Evolutionary conservation across 2,329 filamentous ascomycete genomes (phyloP).

Genomic region (Thielaviopsis musarum): DNA sequence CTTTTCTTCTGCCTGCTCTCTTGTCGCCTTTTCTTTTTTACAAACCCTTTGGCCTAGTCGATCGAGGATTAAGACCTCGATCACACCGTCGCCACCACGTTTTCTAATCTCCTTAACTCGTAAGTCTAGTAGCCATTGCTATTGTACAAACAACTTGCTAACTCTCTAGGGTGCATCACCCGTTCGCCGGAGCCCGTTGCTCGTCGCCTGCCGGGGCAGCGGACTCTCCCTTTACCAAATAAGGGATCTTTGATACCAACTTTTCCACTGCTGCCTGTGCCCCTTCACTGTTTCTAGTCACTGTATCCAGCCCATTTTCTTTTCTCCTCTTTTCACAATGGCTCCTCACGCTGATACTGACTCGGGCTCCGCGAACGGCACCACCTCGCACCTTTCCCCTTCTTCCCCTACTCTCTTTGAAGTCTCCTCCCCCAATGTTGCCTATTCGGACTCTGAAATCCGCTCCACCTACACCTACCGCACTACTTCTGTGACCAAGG

Average conservation of each 20-base stretch:
- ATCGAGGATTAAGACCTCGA: constrained; percentile 12
- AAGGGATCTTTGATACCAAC: constrained; percentile 22
- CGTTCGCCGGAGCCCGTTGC: constrained; percentile 92
- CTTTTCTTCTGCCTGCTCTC: not conserved
- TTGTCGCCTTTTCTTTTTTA: not conserved
- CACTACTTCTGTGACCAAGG: constrained; percentile 66
- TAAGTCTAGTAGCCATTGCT: constrained; percentile 32
- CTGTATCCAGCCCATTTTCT: constrained; percentile 14
- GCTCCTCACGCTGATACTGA: constrained; percentile 70
- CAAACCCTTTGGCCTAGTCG: not conserved
- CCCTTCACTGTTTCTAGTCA: constrained; percentile 3
- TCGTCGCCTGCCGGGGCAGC: constrained; percentile 71
- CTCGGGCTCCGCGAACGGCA: constrained; percentile 35
- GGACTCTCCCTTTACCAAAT: constrained; percentile 44
- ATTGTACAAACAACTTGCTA: not conserved
- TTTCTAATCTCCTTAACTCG: constrained; percentile 97
- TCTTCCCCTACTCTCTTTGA: constrained; percentile 47
- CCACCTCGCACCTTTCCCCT: constrained; percentile 19
- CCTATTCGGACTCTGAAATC: constrained; percentile 77
- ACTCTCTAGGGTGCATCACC: constrained; percentile 62
- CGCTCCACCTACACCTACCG: constrained; percentile 91
- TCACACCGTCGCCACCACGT: constrained; percentile 41
- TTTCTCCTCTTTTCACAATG: constrained; percentile 53
- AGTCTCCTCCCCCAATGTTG: constrained; percentile 83
- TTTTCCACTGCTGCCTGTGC: constrained; percentile 2